These are phyloP conservation scores for Daldinia grandis DNA, from an alignment of 495 filamentous ascomycete species.

Conservation along the genomic window DNA sequence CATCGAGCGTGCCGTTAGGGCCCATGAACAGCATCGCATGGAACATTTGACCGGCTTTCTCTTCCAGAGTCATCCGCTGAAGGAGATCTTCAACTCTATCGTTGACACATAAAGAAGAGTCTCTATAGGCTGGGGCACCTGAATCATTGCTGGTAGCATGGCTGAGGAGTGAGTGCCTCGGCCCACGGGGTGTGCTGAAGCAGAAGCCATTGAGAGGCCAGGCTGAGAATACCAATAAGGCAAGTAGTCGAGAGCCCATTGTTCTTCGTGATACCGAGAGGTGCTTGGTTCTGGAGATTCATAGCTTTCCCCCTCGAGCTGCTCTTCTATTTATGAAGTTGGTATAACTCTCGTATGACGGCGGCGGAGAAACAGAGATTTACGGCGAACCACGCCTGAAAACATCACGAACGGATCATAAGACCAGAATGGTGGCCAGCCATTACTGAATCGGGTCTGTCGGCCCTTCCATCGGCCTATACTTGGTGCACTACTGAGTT, in stretches of 20 bases:
- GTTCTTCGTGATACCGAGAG: neutral
- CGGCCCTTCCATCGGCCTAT: conserved; percentile 34
- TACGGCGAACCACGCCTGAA: neutral
- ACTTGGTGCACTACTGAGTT: conserved; percentile 1
- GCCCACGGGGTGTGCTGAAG: neutral
- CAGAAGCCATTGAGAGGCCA: conserved; percentile 16
- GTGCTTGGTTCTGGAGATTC: neutral
- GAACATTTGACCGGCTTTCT: conserved; percentile 69
- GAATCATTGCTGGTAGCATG: neutral
- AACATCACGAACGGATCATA: conserved; percentile 9
- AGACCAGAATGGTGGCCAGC: conserved; percentile 6
- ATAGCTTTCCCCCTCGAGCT: neutral
- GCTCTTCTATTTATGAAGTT: conserved; percentile 10
- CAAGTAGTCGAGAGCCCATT: conserved; percentile 18
- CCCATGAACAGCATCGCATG: conserved; percentile 46
- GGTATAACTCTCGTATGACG: neutral
- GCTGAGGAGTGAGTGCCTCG: neutral
- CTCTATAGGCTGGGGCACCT: conserved; percentile 11
- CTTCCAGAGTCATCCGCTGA: conserved; percentile 67
- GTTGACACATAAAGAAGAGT: conserved; percentile 51
- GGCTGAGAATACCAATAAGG: conserved; percentile 20
- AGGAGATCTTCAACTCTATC: conserved; percentile 65
- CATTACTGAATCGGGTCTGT: conserved; percentile 13
- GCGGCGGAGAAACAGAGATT: neutral
- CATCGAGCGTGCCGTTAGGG: conserved; percentile 35